phyloP scores from a whole-genome alignment of 345 rosid species.

The Clausena lansium region DNA sequence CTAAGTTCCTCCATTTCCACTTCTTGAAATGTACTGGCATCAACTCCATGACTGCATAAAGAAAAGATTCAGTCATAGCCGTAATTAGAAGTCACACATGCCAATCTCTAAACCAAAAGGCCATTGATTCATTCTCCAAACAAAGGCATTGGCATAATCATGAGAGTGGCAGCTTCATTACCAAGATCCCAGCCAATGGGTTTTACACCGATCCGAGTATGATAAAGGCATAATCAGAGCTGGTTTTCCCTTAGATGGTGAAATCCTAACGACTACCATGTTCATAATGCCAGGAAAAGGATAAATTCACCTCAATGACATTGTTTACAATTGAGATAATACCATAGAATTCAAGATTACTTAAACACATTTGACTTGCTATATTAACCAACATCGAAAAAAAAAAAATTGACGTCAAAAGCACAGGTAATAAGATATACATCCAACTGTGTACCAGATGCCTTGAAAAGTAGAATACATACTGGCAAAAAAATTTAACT shows the following conservation, averaged over 20 bases:
- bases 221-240: neutral
- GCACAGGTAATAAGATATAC: neutral
- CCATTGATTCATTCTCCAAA: neutral
- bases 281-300: neutral
- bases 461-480: neutral
- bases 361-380: neutral
- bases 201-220: neutral
- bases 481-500: neutral
- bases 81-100: neutral
- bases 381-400: neutral
- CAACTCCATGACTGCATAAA: constrained; percentile 72
- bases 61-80: constrained; percentile 3
- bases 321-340: neutral
- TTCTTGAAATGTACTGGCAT: constrained; percentile 38
- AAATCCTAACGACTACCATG: neutral
- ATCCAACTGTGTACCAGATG: neutral
- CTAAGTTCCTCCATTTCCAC: constrained; percentile 45
- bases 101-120: constrained; percentile 6
- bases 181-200: neutral
- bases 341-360: too few species aligned
- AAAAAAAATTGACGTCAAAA: neutral
- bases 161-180: neutral
- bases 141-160: neutral
- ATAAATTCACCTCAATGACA: neutral
- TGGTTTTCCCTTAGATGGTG: neutral